Percentiles rank a stretch among this genome's conserved stretches.
phyloP scores from a whole-genome alignment of 495 filamentous ascomycete genomes.

The Massariosphaeria phaeospora region DNA sequence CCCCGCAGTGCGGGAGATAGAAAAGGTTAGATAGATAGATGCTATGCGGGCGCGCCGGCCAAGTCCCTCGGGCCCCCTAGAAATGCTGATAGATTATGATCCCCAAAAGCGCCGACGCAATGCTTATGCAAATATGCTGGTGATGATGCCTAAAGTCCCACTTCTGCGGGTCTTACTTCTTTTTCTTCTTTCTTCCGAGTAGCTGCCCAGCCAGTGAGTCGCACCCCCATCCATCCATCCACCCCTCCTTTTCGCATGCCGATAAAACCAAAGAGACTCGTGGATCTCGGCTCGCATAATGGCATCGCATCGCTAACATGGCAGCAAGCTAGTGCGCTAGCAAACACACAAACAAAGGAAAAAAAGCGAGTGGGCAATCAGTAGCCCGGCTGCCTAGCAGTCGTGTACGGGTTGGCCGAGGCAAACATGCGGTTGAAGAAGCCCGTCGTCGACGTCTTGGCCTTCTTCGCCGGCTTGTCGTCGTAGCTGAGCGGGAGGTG shows the following conservation, averaged over 20 bases:
- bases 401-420: constrained; percentile 11
- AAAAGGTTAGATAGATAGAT: constrained; percentile 11
- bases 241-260: constrained; percentile 13
- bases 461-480: constrained; percentile 41
- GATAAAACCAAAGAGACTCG: constrained; percentile 14
- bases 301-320: too few species aligned
- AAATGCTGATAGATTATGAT: constrained; percentile 24
- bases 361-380: constrained; percentile 24
- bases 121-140: constrained; percentile 30
- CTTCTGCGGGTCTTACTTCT: too few species aligned
- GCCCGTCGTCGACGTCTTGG: constrained; percentile 34
- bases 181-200: too few species aligned
- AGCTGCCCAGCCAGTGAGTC: constrained; percentile 29
- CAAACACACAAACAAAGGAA: constrained; percentile 26
- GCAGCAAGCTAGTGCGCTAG: too few species aligned
- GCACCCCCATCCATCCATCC: constrained; percentile 20
- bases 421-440: constrained; percentile 41
- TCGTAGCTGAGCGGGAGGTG: constrained; percentile 27
- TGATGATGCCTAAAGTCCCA: constrained; percentile 12
- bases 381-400: constrained; percentile 22
- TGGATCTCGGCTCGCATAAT: constrained; percentile 11
- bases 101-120: constrained; percentile 31
- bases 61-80: constrained; percentile 16
- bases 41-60: constrained; percentile 30
- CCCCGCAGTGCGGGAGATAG: constrained; percentile 1